Percentiles rank a stretch among this genome's conserved stretches.
Conservation (phyloP, 306 rosid genomes). For the Sicyos baderoa region DNA sequence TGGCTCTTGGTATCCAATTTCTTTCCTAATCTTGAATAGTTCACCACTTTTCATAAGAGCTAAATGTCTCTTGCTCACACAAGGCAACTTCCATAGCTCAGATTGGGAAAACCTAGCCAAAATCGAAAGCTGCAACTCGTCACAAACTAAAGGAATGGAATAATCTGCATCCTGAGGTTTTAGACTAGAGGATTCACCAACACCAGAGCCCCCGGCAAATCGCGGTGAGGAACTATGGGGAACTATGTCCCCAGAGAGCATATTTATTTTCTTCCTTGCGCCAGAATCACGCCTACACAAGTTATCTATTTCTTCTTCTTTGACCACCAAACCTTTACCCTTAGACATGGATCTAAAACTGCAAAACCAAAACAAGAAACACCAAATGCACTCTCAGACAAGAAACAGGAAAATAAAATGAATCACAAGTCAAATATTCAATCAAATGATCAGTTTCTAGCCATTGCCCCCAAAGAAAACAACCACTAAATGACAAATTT, state of each 20-base stretch:
- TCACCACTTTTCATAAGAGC: constrained; percentile 48
- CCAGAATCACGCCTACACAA: constrained; percentile 13
- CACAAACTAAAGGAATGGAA: constrained; percentile 39
- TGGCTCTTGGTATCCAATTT: constrained; percentile 47
- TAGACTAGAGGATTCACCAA: constrained; percentile 33
- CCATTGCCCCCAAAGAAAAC: constrained; percentile 14
- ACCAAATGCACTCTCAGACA: neutral
- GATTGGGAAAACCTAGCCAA: constrained; percentile 66
- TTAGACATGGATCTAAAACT: constrained; percentile 22
- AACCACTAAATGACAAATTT: constrained; percentile 11
- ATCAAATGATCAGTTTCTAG: neutral
- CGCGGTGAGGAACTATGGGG: constrained; percentile 13
- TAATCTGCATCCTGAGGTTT: constrained; percentile 92
- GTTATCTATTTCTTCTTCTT: constrained; percentile 9
- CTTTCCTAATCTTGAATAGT: constrained; percentile 46
- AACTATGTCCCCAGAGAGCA: constrained; percentile 16
- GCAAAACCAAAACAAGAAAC: neutral
- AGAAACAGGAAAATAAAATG: neutral
- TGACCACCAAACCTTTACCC: constrained; percentile 20
- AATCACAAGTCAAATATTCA: neutral
- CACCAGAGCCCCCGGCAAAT: constrained; percentile 21
- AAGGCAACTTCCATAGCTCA: constrained; percentile 46
- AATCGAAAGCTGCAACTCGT: constrained; percentile 59
- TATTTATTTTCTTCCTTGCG: constrained; percentile 23
- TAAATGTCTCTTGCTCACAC: constrained; percentile 47